Evolutionary conservation across 192 early-diverging fungal genomes (phyloP).

Genomic region (Backusella sp.): DNA sequence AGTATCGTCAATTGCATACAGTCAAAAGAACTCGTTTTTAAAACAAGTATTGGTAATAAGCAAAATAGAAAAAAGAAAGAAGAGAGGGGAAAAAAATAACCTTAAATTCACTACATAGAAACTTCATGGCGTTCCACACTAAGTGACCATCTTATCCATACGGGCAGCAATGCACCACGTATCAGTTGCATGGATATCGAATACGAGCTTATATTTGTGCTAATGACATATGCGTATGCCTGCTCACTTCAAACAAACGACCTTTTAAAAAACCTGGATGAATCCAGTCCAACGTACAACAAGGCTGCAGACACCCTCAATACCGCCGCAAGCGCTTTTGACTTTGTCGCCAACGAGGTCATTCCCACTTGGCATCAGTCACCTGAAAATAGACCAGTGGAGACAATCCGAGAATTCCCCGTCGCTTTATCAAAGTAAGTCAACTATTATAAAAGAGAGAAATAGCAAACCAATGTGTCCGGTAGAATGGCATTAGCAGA

Average conservation of each 20-base stretch:
- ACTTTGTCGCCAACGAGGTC: constrained; percentile 45
- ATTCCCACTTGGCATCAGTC: constrained; percentile 44
- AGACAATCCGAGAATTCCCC: constrained; percentile 33
- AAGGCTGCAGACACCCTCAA: constrained; percentile 52
- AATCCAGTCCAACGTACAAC: constrained; percentile 8
- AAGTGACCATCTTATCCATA: constrained; percentile 42
- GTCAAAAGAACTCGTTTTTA: constrained; percentile 29
- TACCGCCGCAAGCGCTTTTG: constrained; percentile 53
- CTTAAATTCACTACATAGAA: constrained; percentile 26
- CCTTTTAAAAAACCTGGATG: constrained; percentile 8
- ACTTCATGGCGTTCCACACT: constrained; percentile 60
- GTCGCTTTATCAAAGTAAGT: constrained; percentile 47
- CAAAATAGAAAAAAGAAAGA: not conserved
- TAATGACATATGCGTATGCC: constrained; percentile 56
- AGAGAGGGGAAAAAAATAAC: not conserved
- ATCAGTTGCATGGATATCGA: constrained; percentile 46
- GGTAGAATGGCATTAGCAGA: constrained; percentile 54
- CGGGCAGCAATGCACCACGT: constrained; percentile 45
- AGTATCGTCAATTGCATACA: constrained; percentile 41
- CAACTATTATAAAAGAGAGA: not conserved
- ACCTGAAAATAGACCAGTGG: constrained; percentile 21
- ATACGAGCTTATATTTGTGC: constrained; percentile 55
- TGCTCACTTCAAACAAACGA: constrained; percentile 40
- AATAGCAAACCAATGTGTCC: not conserved
- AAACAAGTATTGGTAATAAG: constrained; percentile 31